phyloP scores from a whole-genome alignment of 1,139 yeast genomes.

The Blastobotrys illinoisensis region DNA sequence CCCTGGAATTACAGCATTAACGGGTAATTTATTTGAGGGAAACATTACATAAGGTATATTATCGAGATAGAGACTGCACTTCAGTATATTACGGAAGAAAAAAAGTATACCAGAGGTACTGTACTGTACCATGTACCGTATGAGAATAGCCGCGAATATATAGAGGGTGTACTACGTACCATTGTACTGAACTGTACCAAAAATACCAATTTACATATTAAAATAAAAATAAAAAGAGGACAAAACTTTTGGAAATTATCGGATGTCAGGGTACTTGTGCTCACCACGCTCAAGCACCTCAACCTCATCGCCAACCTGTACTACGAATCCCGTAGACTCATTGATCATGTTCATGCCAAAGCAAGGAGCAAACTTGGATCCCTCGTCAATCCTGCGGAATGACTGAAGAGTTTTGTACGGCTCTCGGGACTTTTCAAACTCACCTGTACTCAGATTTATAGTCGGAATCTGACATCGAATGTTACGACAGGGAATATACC shows the following conservation, averaged over 20 bases:
- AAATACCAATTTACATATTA: too few relatives aligned
- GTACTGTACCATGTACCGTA: too few relatives aligned
- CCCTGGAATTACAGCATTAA: too few relatives aligned
- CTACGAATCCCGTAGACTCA: constrained; percentile 24
- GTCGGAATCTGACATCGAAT: constrained; percentile 41
- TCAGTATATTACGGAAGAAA: too few relatives aligned
- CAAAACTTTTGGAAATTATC: not conserved
- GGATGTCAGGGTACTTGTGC: constrained; percentile 15
- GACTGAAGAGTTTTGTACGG: constrained; percentile 35
- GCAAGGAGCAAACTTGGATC: constrained; percentile 31
- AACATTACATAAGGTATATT: too few relatives aligned
- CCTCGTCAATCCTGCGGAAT: constrained; percentile 38
- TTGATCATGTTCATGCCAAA: constrained; percentile 39
- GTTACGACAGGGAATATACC: constrained; percentile 33
- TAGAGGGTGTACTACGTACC: too few relatives aligned
- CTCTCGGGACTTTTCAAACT: constrained; percentile 29
- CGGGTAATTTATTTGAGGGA: too few relatives aligned
- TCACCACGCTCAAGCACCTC: constrained; percentile 23
- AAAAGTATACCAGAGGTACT: too few relatives aligned
- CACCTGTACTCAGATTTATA: constrained; percentile 33
- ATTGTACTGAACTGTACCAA: too few relatives aligned
- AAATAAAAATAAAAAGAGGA: not conserved
- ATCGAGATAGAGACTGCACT: too few relatives aligned
- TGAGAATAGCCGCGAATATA: too few relatives aligned
- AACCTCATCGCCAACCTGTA: constrained; percentile 32